Evolutionary conservation across 345 rosid genomes (phyloP).

Genomic region (Salix brachista): DNA sequence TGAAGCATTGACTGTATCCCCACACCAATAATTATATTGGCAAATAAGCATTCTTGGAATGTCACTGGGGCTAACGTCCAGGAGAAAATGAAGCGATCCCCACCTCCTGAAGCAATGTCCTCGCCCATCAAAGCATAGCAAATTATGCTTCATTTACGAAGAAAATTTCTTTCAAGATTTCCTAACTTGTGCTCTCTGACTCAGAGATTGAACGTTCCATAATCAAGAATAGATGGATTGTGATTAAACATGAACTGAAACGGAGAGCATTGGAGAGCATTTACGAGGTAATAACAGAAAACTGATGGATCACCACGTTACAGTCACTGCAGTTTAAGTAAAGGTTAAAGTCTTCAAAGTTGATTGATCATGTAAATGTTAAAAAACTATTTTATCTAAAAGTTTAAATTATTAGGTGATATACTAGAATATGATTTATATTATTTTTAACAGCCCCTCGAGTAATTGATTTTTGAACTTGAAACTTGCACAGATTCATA

Average conservation of each 20-base stretch:
- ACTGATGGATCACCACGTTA: neutral
- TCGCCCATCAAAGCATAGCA: neutral
- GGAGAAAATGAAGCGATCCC: neutral
- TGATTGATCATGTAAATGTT: neutral
- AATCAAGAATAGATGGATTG: neutral
- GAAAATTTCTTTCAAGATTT: too few species aligned
- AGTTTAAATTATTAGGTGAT: too few species aligned
- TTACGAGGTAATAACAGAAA: too few species aligned
- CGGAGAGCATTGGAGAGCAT: too few species aligned
- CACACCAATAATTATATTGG: neutral
- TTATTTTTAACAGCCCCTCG: too few species aligned
- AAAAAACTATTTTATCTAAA: too few species aligned
- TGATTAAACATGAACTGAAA: neutral
- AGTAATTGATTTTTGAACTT: too few species aligned
- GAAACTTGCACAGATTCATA: too few species aligned
- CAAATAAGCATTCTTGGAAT: neutral
- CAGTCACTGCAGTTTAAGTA: neutral
- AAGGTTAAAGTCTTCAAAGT: slow-evolving; percentile 4
- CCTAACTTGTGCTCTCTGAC: neutral
- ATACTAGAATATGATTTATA: too few species aligned
- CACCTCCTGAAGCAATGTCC: neutral
- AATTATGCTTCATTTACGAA: neutral
- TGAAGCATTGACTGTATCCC: neutral
- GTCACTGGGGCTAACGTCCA: neutral
- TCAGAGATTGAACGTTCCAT: neutral